Evolutionary conservation across 1,139 yeast species (phyloP), one percentile per base, ranked within the genome.

Genomic region (Waltiozyma sp.): DNA sequence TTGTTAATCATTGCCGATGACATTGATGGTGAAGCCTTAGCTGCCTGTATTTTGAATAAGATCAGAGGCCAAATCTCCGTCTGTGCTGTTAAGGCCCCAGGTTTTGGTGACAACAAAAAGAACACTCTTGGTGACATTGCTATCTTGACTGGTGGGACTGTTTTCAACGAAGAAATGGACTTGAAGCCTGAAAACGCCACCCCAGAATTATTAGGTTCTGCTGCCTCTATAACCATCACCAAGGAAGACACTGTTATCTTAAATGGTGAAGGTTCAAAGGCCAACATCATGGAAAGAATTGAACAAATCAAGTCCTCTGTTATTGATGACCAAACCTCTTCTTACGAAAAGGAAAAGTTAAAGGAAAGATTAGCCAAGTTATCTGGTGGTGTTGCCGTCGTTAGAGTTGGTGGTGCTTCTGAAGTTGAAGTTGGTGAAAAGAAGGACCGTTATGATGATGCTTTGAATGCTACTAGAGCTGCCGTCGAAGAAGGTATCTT

Each of bases 401-500:
- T 91, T 60, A 86, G 84, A 75, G 98, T 91, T 50, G 99, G 99
- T 65, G 99, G 99, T 57, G 69, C 98, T 43, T 87, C 96, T 23
- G 99, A 91, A 71, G 88, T 91, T 56, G 99, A 91, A 73, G 99
- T 91, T 55, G 95, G 97, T 63, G 99, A 91, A 75, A 93, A 91
- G 95, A 91, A 91, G 75, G 99, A 91, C 67, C 88, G 99, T 72
- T 93, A 89, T 63, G 98, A 93, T 59, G 99, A 91, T 72, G 98
- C 99, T 41, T 77, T 91, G 63, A 91, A 93, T 65, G 98, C 99
- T 47, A 93, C 98, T 46, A 88, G 98, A 72, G 98, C 99, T 55
- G 99, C 99, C 51, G 98, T 91, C 52, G 95, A 91, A 70, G 98
- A 91, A 69, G 99, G 99, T 72, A 91, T 93, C 62, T 77, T 91